Base-by-base conservation (phyloP, 306 rosid genomes). In the Lotus japonicus region DNA sequence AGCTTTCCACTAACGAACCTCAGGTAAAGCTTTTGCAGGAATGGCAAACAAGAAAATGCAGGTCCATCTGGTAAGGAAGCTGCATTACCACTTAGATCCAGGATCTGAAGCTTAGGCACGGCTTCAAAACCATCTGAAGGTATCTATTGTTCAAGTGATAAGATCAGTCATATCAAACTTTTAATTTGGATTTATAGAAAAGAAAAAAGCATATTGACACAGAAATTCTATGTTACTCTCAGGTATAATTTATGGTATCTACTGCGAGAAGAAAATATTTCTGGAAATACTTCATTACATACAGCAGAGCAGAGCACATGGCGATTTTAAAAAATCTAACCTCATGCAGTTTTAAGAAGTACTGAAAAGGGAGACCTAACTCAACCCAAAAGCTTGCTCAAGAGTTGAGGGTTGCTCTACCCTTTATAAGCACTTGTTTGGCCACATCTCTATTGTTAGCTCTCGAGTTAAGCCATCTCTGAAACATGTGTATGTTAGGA, bases 21-120 rank as follows among this genome's bases (percentile, higher is more conserved):
- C 68, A 90, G 80, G 82, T 94, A 86, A 67, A 94, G 96, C 83
- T 94, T 97, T 77, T 81, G 95, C 69, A 94, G 74, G 80, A 73
- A 70, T 10, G 85, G 89, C 76, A 90, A 73, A 79, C 86, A 56
- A 57, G 95, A 86, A 82, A 94, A 94, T 44, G 79, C 33, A 28
- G 95, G 90, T 38, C 82, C 77, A 66, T 80, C 82, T 11, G 78
- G 85, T 72, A 94, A 70, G 46, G 87, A 84, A 77, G 82, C 77
- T 45, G 85, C 67, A 64, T 83, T 88, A 68, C 94, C 91, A 76
- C 96, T 85, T 73, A 92, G 82, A 79, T 92, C 90, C 62, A 90
- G 84, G 81, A 88, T 73, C 82, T 84, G 94, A 79, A 92, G 88
- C 84, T 54, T 79, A 52, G 96, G 87, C 65, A 81, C 81, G 18